phyloP scores from a whole-genome alignment of 768 basidiomycete genomes.

The Termitomyces sp. region DNA sequence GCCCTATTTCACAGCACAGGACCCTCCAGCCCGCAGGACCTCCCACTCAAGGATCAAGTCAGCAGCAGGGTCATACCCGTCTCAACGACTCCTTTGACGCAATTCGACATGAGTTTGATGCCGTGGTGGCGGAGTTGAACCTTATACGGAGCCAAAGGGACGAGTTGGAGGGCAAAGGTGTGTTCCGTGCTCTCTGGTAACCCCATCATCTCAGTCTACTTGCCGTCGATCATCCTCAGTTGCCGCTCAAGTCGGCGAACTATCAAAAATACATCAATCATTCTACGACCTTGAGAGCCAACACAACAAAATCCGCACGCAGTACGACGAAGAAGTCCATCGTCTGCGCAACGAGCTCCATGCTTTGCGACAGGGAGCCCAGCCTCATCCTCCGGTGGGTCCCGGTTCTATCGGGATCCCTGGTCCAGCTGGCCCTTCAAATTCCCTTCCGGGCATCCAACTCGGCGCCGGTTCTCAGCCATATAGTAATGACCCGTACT shows the following conservation, averaged over 20 bases:
- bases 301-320: slow-evolving; percentile 16
- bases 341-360: slow-evolving; percentile 12
- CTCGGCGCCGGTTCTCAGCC: slow-evolving; percentile 11
- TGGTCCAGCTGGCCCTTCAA: slow-evolving; percentile 16
- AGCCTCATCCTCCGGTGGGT: slow-evolving; percentile 19
- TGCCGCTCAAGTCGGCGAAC: slow-evolving; percentile 8
- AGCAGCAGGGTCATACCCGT: slow-evolving; percentile 37
- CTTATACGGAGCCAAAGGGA: slow-evolving; percentile 74
- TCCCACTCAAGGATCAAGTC: slow-evolving; percentile 37
- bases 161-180: slow-evolving; percentile 88
- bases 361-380: slow-evolving; percentile 16
- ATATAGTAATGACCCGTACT: slow-evolving; percentile 19
- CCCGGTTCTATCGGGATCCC: slow-evolving; percentile 14
- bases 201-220: not conserved
- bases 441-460: slow-evolving; percentile 16
- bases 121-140: slow-evolving; percentile 62
- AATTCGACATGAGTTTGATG: slow-evolving; percentile 84
- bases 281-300: slow-evolving; percentile 16
- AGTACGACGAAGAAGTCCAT: slow-evolving; percentile 16
- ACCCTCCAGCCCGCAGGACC: slow-evolving; percentile 52
- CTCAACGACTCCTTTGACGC: slow-evolving; percentile 78
- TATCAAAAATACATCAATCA: slow-evolving; percentile 15
- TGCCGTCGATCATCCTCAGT: slow-evolving; percentile 4
- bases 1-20: slow-evolving; percentile 40
- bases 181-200: slow-evolving; percentile 20